Percentiles rank a stretch among this genome's conserved stretches.
Evolutionary conservation across 345 rosid genomes (phyloP).

Genomic region (Xanthoceras sorbifolium): DNA sequence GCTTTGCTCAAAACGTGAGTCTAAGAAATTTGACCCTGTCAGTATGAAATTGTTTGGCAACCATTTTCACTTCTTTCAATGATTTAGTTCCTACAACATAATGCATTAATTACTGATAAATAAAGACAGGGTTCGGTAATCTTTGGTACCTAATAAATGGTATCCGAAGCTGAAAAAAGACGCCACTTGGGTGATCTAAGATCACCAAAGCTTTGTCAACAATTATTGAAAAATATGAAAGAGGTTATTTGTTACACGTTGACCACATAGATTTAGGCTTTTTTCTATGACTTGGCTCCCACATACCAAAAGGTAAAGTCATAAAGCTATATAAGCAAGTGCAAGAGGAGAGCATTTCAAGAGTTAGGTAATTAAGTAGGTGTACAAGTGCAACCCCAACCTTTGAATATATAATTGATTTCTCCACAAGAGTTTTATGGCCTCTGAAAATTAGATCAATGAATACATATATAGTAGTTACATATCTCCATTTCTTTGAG

Average conservation of each 20-base stretch:
- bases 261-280: background rate
- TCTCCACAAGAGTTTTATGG: background rate
- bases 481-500: too few relatives aligned
- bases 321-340: background rate
- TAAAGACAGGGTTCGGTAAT: constrained; percentile 5
- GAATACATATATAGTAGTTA: too few relatives aligned
- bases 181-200: background rate
- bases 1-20: background rate
- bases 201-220: constrained; percentile 1
- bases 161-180: constrained; percentile 5
- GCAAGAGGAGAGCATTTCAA: background rate
- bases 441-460: background rate
- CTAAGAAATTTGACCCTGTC: background rate
- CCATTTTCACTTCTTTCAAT: background rate
- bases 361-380: constrained; percentile 17
- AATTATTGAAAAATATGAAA: constrained; percentile 12
- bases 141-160: background rate
- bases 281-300: constrained; percentile 10
- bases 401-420: background rate
- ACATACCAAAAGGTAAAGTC: constrained; percentile 10
- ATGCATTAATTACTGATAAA: background rate
- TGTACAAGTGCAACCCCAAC: background rate
- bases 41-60: background rate
- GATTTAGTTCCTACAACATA: background rate
- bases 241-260: background rate